A percentile compares a stretch with the other conserved stretches of the same genome.
Evolutionary conservation across 495 filamentous ascomycete species (phyloP).

Genomic region (Cercophora sp.): DNA sequence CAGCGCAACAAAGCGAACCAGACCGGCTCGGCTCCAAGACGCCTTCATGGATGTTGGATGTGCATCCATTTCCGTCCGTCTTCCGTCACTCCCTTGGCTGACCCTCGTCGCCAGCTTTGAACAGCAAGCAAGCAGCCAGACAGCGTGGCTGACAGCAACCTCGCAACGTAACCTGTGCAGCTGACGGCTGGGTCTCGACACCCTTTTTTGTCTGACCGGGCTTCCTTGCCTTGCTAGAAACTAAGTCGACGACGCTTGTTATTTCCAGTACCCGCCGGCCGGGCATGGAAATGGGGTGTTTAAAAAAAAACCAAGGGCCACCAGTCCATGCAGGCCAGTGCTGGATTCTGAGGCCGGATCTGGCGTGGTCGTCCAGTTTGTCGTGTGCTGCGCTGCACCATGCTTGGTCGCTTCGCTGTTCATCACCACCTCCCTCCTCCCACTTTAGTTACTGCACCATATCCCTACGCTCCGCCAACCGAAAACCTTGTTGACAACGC

Average conservation of each 20-base stretch:
- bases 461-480: not conserved
- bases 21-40: too few relatives aligned
- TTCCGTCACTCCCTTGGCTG: slow-evolving; percentile 1
- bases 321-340: slow-evolving; percentile 1
- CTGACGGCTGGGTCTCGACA: not conserved
- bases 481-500: not conserved
- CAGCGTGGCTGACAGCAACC: not conserved
- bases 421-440: not conserved
- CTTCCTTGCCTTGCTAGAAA: not conserved
- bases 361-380: not conserved
- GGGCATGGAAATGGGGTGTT: not conserved
- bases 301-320: slow-evolving; percentile 3
- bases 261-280: not conserved
- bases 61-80: slow-evolving; percentile 5
- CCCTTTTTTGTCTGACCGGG: slow-evolving; percentile 4
- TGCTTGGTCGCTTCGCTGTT: too few relatives aligned
- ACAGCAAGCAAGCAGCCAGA: not conserved
- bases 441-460: not conserved
- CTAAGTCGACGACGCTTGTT: too few relatives aligned
- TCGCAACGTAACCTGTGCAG: not conserved
- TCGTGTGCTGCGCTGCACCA: not conserved
- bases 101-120: not conserved
- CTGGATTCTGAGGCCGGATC: not conserved
- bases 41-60: too few relatives aligned
- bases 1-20: not conserved